Conservation (phyloP, 2,329 filamentous ascomycete genomes). For the Pestalotiopsis sp. region DNA sequence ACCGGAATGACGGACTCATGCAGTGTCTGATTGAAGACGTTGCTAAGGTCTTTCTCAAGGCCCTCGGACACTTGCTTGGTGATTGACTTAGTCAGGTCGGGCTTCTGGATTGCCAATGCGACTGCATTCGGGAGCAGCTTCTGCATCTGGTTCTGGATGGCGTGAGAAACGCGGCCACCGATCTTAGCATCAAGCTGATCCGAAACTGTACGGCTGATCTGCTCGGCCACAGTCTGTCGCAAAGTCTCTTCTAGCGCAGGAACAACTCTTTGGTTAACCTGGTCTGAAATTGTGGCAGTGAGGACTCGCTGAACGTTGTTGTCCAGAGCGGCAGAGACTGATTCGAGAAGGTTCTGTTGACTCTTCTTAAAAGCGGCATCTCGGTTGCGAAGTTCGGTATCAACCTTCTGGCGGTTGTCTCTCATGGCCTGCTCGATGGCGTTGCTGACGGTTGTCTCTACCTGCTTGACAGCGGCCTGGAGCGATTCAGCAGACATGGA, state of each 20-base stretch:
- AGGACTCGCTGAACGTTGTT: constrained; percentile 73
- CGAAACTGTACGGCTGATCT: constrained; percentile 68
- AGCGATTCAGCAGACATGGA: constrained; percentile 45
- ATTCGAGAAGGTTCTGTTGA: constrained; percentile 57
- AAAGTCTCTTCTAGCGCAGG: constrained; percentile 74
- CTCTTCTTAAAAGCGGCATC: constrained; percentile 56
- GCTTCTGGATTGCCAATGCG: constrained; percentile 70
- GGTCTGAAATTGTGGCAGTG: constrained; percentile 73
- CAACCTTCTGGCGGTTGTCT: constrained; percentile 64
- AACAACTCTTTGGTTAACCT: constrained; percentile 75
- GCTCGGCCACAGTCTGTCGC: constrained; percentile 69
- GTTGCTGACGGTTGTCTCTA: constrained; percentile 52
- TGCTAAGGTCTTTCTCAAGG: constrained; percentile 70
- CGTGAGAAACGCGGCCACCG: constrained; percentile 65
- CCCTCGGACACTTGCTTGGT: constrained; percentile 72
- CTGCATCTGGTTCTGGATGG: constrained; percentile 75
- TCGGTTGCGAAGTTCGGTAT: constrained; percentile 63
- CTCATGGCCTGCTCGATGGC: constrained; percentile 61
- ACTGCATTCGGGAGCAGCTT: constrained; percentile 69
- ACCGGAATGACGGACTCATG: constrained; percentile 64
- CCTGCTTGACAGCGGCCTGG: constrained; percentile 55
- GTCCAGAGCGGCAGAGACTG: constrained; percentile 63
- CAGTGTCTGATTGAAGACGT: constrained; percentile 67
- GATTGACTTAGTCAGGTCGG: constrained; percentile 72
- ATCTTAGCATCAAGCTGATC: constrained; percentile 73